Base-by-base conservation (phyloP, 768 basidiomycete genomes). In the Candolleomyces eurysporus region DNA sequence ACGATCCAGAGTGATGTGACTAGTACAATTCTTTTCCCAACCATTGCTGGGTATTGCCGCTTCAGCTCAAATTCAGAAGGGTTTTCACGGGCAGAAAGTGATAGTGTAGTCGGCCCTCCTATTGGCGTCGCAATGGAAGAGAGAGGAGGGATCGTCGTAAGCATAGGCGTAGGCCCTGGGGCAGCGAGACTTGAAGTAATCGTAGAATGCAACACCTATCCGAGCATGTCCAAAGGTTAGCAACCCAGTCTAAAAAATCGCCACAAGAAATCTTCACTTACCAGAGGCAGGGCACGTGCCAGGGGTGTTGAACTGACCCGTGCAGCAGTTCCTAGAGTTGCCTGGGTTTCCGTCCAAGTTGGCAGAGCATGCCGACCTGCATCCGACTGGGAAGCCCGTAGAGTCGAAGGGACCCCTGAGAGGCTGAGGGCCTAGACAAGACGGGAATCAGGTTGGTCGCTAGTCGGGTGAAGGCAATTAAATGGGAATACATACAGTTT, bases 251-350 rank as follows among this genome's bases (percentile, higher is more conserved):
- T n/a, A 43, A 13, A n/a, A n/a, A 43, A 13, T 13, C n/a, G 2
- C 42, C 13, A 26, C 26, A 26, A 26, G 26, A 46, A 13, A 21
- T 6, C 13, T 17, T 21, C 5, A 48, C 40, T 40, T 26, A 63
- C 69, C 72, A 0, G 80, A 80, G 3, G 79, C 60, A n/a, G 61
- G 61, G 66, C 86, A 87, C 1, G 83, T 84, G n/a, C 64, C 69
- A 0, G 82, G 67, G 4, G 80, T 82, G 67, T 71, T 68, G 68
- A 78, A 74, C 51, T 66, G 67, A 5, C 86, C 86, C 22, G 77
- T 77, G 73, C 86, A 88, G 69, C 86, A 86, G 66, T 85, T 84
- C 7, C 78, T 68, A 39, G 82, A 83, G 73, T 87, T 61, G 75
- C 77, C 69, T 68, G 67, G 77, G 63, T 79, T 77, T 48, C 79